Evolutionary conservation across 805 yeast species (phyloP), one percentile per base, ranked within the genome.

Genomic region (Blastobotrys parvus): DNA sequence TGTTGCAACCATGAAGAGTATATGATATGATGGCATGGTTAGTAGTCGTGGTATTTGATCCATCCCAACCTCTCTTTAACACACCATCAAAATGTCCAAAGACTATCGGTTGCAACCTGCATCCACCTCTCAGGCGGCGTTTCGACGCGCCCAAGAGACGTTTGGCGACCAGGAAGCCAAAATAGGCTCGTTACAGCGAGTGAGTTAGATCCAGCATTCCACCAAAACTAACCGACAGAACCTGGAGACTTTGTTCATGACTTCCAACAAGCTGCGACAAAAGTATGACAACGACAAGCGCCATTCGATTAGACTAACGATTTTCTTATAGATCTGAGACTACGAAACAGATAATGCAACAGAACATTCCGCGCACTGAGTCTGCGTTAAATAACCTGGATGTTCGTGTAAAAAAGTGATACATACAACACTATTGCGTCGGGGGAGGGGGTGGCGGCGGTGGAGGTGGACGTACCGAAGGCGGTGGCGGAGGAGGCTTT

Each of bases 91-190:
- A 25, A 25, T 11, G n/a, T n/a, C 11, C 29, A 25, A 8, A 11
- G 7, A 7, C 10, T 25, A 25, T 25, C 29, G 29, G 7, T 11
- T 25, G 11, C 29, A 25, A 25, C 10, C 29, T 2, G 35, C n/a
- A 13, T 19, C 30, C 30, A 49, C 37, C 20, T 35, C 38, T 5
- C 35, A 36, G 13, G 44, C 47, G 29, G 39, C 42, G 27, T 51
- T 51, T 38, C 45, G 41, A 11, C 45, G 42, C 32, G 33, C 41
- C 2, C 40, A 39, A 15, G 48, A 51, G 21, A 39, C 42, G 27
- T 51, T 51, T 40, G 45, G 45, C 7, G 48, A 43, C 15, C 49
- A 49, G 30, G 55, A 51, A 27, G 36, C 33, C 13, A 38, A 43
- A n/a, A 34, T 42, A 2, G 40, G 44, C 20, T 15, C 21, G 8